These are phyloP conservation scores for Ascoidea tarda DNA, from an alignment of 805 yeast genomes.

Conservation along the genomic window DNA sequence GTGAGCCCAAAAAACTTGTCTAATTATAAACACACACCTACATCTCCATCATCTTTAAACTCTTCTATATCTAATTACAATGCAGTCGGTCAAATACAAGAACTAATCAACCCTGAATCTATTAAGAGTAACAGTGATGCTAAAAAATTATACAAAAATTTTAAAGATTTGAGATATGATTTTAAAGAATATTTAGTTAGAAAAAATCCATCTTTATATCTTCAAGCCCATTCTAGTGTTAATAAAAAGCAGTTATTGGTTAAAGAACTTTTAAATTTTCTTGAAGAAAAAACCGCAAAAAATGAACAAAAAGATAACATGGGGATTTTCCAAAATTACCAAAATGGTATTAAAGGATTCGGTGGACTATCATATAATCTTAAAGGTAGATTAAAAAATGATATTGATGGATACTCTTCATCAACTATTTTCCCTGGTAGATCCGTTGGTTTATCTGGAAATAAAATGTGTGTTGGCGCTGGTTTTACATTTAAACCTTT, in stretches of 20 bases:
- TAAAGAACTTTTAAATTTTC: conserved; percentile 25
- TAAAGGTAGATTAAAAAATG: conserved; percentile 50
- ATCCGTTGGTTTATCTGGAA: conserved; percentile 22
- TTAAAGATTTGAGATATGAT: conserved; percentile 33
- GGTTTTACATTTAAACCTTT: conserved; percentile 29
- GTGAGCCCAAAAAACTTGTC: not conserved
- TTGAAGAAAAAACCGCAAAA: conserved; percentile 9
- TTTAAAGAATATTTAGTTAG: conserved; percentile 41
- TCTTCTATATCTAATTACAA: not conserved
- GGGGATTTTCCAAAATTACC: conserved; percentile 6
- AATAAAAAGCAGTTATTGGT: conserved; percentile 19
- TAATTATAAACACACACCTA: not conserved
- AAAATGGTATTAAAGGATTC: conserved; percentile 37
- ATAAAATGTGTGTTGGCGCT: conserved; percentile 39
- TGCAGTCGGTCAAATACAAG: conserved; percentile 1
- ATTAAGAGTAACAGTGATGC: conserved; percentile 18
- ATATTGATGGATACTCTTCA: conserved; percentile 54
- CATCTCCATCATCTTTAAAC: not conserved
- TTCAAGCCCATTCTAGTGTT: conserved; percentile 13
- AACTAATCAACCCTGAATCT: conserved; percentile 9
- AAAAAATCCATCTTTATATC: conserved; percentile 29
- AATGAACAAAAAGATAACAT: conserved; percentile 1
- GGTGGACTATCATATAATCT: conserved; percentile 66
- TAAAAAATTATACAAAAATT: conserved; percentile 21
- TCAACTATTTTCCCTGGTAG: conserved; percentile 58